Evolutionary conservation across 2,329 filamentous ascomycete genomes (phyloP).

Genomic region (Apiospora koreana): DNA sequence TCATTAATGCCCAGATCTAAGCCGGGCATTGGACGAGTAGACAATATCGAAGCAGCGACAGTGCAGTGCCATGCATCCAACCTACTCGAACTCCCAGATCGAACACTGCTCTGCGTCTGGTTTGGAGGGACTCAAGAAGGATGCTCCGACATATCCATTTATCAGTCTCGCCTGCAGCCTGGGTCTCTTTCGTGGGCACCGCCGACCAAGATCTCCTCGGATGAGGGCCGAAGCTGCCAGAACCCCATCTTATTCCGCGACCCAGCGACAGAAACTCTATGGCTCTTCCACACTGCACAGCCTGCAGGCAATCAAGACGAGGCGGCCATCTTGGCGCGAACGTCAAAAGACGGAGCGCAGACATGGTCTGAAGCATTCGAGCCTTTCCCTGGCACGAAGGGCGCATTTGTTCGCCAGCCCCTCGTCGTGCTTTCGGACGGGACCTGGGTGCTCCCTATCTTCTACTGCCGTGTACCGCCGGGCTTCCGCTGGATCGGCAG

Average conservation of each 20-base stretch:
- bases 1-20: neutral
- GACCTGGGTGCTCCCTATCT: constrained; percentile 43
- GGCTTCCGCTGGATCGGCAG: constrained; percentile 46
- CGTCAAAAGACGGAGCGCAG: constrained; percentile 35
- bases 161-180: constrained; percentile 37
- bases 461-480: constrained; percentile 41
- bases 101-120: constrained; percentile 44
- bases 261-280: constrained; percentile 35
- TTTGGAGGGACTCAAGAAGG: constrained; percentile 49
- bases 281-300: constrained; percentile 47
- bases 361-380: constrained; percentile 37
- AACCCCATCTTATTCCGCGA: constrained; percentile 44
- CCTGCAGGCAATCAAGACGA: constrained; percentile 45
- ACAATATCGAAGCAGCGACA: constrained; percentile 37
- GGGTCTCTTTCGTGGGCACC: constrained; percentile 33
- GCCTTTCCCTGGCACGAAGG: constrained; percentile 35
- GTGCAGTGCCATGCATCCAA: constrained; percentile 47
- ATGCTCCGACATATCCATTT: constrained; percentile 44
- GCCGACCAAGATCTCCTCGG: constrained; percentile 38
- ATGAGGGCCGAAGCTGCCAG: constrained; percentile 43
- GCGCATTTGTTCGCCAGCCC: constrained; percentile 44
- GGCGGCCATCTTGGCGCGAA: constrained; percentile 38
- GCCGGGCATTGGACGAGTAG: constrained; percentile 12
- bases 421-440: constrained; percentile 37
- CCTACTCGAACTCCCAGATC: constrained; percentile 40